Evolutionary conservation across 768 basidiomycete species (phyloP).

Genomic region (Ramaria rubella): DNA sequence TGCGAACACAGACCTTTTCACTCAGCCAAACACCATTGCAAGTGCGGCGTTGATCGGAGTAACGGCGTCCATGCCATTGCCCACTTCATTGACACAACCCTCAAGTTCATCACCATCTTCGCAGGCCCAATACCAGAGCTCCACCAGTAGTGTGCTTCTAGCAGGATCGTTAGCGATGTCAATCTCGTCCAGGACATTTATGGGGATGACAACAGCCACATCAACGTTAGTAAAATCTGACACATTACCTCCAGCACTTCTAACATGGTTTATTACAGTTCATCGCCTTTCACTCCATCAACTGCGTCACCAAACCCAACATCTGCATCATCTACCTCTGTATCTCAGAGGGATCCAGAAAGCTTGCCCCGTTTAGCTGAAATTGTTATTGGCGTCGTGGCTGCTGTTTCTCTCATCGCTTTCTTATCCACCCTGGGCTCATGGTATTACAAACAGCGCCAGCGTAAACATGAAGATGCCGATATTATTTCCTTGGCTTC

Average conservation of each 20-base stretch:
- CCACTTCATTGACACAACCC: not conserved
- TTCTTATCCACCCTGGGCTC: not conserved
- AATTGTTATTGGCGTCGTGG: not conserved
- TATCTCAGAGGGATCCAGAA: not conserved
- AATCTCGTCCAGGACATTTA: no score
- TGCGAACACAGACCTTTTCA: not conserved
- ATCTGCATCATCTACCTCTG: not conserved
- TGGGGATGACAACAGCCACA: no score
- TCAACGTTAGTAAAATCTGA: no score
- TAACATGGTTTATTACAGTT: not conserved
- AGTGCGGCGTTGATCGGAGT: not conserved
- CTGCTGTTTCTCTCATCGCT: not conserved
- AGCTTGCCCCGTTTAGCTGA: not conserved
- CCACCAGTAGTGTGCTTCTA: not conserved
- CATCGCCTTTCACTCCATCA: not conserved
- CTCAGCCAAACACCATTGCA: not conserved
- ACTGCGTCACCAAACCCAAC: not conserved
- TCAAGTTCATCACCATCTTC: not conserved
- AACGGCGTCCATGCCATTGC: not conserved
- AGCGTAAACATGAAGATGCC: not conserved
- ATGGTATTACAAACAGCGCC: not conserved
- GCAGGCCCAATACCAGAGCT: not conserved
- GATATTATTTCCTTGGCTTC: not conserved
- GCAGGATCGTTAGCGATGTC: not conserved
- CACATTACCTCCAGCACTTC: not conserved